Percentiles rank a stretch among this genome's conserved stretches.
Conservation (phyloP, 2,329 filamentous ascomycete genomes). For the Alternaria gaisen region DNA sequence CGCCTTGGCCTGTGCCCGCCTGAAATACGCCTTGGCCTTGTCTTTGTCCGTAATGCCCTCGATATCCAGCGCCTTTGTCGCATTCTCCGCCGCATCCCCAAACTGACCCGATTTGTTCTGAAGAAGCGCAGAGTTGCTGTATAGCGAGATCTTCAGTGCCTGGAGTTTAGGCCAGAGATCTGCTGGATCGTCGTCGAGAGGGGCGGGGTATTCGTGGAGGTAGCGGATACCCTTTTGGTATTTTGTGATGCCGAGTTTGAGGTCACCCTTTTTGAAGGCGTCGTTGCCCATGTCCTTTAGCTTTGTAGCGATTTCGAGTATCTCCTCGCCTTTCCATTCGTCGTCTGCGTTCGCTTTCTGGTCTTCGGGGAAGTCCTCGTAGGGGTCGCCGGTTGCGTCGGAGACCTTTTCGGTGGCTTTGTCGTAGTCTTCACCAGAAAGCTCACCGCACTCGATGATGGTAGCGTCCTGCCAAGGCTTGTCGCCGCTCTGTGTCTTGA, state of each 20-base stretch:
- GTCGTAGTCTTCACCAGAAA: slow-evolving; percentile 74
- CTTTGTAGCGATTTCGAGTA: slow-evolving; percentile 80
- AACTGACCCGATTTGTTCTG: slow-evolving; percentile 81
- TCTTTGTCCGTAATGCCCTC: slow-evolving; percentile 73
- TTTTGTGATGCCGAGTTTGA: slow-evolving; percentile 79
- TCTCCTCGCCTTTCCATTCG: slow-evolving; percentile 71
- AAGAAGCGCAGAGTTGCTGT: slow-evolving; percentile 88
- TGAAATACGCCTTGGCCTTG: slow-evolving; percentile 87
- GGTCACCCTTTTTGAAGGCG: slow-evolving; percentile 83
- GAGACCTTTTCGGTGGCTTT: slow-evolving; percentile 72
- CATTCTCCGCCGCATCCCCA: slow-evolving; percentile 74
- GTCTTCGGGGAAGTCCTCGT: slow-evolving; percentile 97
- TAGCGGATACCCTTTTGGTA: slow-evolving; percentile 95
- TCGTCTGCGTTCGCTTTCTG: slow-evolving; percentile 60
- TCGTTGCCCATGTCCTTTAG: slow-evolving; percentile 93
- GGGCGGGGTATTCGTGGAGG: slow-evolving; percentile 81
- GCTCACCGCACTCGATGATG: slow-evolving; percentile 80
- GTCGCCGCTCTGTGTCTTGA: slow-evolving; percentile 76
- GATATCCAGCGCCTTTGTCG: slow-evolving; percentile 75
- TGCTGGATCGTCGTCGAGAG: slow-evolving; percentile 72
- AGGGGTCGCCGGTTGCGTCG: slow-evolving; percentile 86
- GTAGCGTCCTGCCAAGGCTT: slow-evolving; percentile 75
- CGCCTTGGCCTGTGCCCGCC: slow-evolving; percentile 78
- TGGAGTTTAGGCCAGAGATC: slow-evolving; percentile 73
- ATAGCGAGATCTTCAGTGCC: slow-evolving; percentile 81